Evolutionary conservation across 2,329 filamentous ascomycete genomes (phyloP).

Genomic region (Pestalotiopsis fici): DNA sequence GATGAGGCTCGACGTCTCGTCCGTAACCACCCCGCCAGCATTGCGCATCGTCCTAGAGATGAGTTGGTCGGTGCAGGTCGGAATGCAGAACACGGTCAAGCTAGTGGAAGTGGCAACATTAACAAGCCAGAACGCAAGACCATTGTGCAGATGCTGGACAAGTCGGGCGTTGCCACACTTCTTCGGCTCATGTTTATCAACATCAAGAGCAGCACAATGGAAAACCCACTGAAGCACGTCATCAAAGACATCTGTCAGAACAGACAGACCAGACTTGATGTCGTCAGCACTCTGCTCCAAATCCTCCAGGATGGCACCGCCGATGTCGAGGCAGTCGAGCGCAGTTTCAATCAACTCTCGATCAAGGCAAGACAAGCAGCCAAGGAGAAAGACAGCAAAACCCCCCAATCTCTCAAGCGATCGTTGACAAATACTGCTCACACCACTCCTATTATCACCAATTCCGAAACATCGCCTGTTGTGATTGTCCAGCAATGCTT

Average conservation of each 20-base stretch:
- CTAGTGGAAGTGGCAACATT: constrained; percentile 26
- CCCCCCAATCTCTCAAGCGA: constrained; percentile 78
- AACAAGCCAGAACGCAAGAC: constrained; percentile 74
- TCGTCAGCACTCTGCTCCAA: constrained; percentile 87
- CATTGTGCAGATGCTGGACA: constrained; percentile 95
- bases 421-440: constrained; percentile 62
- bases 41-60: constrained; percentile 41
- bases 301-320: constrained; percentile 95
- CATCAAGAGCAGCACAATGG: constrained; percentile 81
- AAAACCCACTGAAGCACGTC: constrained; percentile 81
- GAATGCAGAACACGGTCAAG: constrained; percentile 20
- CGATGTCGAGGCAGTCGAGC: constrained; percentile 90
- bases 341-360: constrained; percentile 92
- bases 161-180: constrained; percentile 91
- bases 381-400: constrained; percentile 68
- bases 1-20: constrained; percentile 78
- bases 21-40: constrained; percentile 34
- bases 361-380: constrained; percentile 79
- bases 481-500: constrained; percentile 96
- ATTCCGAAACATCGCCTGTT: constrained; percentile 87
- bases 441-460: constrained; percentile 51
- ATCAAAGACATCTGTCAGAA: constrained; percentile 94
- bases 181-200: constrained; percentile 97
- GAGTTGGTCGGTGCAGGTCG: constrained; percentile 28
- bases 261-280: constrained; percentile 90